Percentiles rank a stretch among this genome's conserved stretches.
Evolutionary conservation across 257 asterid species (phyloP).

Genomic region (Fraxinus pennsylvanica): DNA sequence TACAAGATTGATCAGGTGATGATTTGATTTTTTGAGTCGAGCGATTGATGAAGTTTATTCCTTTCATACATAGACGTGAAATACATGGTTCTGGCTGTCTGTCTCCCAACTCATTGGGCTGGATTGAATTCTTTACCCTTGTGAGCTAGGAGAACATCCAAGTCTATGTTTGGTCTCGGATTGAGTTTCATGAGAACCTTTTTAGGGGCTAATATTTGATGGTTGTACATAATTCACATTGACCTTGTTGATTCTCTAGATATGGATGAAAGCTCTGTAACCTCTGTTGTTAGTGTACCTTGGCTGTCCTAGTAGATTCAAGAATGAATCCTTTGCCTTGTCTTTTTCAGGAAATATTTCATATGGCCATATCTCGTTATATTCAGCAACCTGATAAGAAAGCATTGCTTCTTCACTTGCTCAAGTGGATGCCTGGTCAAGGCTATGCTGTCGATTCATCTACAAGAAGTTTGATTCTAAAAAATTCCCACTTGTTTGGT

Average conservation of each 20-base stretch:
- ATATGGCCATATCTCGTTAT: constrained; percentile 70
- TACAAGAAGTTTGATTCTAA: constrained; percentile 56
- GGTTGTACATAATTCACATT: not conserved
- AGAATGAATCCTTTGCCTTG: constrained; percentile 23
- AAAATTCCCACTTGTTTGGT: constrained; percentile 66
- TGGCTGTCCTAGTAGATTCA: constrained; percentile 10
- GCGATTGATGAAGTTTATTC: not conserved
- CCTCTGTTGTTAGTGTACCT: not conserved
- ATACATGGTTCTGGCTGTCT: constrained; percentile 12
- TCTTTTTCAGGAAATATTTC: constrained; percentile 66
- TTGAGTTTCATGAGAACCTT: not conserved
- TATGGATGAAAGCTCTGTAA: not conserved
- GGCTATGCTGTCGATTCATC: constrained; percentile 65
- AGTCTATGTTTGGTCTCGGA: not conserved
- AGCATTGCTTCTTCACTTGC: constrained; percentile 75
- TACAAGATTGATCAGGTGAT: constrained; percentile 82
- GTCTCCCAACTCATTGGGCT: not conserved
- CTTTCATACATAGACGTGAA: constrained; percentile 17
- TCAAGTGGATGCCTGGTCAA: constrained; percentile 91
- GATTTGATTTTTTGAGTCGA: constrained; percentile 8
- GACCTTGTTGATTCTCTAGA: constrained; percentile 11
- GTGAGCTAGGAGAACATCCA: constrained; percentile 8
- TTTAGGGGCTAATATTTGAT: not conserved
- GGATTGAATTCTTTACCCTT: not conserved
- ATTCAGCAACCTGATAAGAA: constrained; percentile 78